Percentiles rank a stretch among this genome's conserved stretches.
phyloP scores from a whole-genome alignment of 148 eudicot genomes.

The Rhododendron vialii region DNA sequence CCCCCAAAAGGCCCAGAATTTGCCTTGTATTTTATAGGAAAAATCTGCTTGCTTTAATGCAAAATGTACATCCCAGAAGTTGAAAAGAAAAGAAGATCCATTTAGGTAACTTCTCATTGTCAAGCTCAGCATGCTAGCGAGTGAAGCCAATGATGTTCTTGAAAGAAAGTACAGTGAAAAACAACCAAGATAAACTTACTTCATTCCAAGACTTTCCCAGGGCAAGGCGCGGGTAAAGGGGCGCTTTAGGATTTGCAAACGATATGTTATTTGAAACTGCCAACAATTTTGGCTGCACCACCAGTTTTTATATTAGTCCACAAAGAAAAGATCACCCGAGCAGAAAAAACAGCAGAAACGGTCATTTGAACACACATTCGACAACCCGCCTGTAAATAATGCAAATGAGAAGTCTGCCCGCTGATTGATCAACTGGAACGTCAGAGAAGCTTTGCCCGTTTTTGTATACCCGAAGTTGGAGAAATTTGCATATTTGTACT shows the following conservation, averaged over 20 bases:
- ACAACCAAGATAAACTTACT: slow-evolving; percentile 24
- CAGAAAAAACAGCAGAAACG: neutral
- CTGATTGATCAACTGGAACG: slow-evolving; percentile 77
- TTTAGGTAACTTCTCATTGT: neutral
- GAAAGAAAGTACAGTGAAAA: neutral
- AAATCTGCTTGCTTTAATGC: neutral
- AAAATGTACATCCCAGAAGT: neutral
- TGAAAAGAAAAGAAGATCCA: neutral
- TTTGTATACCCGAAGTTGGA: slow-evolving; percentile 38
- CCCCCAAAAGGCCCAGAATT: neutral
- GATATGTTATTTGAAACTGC: slow-evolving; percentile 52
- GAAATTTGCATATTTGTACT: slow-evolving; percentile 66
- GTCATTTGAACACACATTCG: slow-evolving; percentile 42
- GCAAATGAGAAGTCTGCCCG: slow-evolving; percentile 90
- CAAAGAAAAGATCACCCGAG: neutral
- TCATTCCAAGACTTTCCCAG: slow-evolving; percentile 47
- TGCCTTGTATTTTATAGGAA: neutral
- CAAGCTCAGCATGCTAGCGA: neutral
- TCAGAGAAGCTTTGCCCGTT: slow-evolving; percentile 59
- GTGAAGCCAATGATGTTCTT: neutral
- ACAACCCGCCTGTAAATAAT: slow-evolving; percentile 73
- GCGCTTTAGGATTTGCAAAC: slow-evolving; percentile 80
- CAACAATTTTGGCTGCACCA: slow-evolving; percentile 59
- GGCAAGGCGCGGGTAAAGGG: slow-evolving; percentile 59
- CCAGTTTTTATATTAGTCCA: neutral